These are phyloP conservation scores for Penicillium hordei DNA, from an alignment of 2,329 filamentous ascomycete species.

Conservation along the genomic window DNA sequence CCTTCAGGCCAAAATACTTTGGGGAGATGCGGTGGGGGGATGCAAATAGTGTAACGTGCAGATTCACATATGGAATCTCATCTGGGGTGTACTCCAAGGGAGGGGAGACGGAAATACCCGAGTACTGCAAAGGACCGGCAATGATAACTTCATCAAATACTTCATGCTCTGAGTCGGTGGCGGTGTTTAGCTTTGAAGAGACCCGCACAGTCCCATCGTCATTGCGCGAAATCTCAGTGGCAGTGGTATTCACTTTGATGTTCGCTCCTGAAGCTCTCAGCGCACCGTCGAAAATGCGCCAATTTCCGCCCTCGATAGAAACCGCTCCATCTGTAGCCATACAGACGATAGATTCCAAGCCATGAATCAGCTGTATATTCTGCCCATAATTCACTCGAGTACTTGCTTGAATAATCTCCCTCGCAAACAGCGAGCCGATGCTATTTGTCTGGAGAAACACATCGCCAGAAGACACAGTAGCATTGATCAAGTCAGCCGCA, in stretches of 20 bases:
- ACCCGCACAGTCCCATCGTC: conserved; percentile 48
- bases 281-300: conserved; percentile 90
- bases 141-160: conserved; percentile 78
- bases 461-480: conserved; percentile 70
- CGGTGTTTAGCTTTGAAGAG: conserved; percentile 31
- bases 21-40: conserved; percentile 72
- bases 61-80: conserved; percentile 75
- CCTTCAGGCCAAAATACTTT: conserved; percentile 66
- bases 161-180: conserved; percentile 12
- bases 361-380: conserved; percentile 82
- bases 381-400: conserved; percentile 95
- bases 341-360: conserved; percentile 85
- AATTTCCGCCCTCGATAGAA: conserved; percentile 80
- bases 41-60: conserved; percentile 88
- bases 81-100: conserved; percentile 59
- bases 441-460: conserved; percentile 68
- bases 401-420: conserved; percentile 83
- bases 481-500: conserved; percentile 64
- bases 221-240: conserved; percentile 57
- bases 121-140: conserved; percentile 79
- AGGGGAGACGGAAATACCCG: conserved; percentile 59
- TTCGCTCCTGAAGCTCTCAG: conserved; percentile 62
- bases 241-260: conserved; percentile 65
- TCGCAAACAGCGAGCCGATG: conserved; percentile 66
- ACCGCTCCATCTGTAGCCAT: conserved; percentile 86